A percentile compares a stretch with the other conserved stretches of the same genome.
These are phyloP conservation scores for Malbranchea cinnamomea DNA, from an alignment of 2,329 filamentous ascomycete species.

Conservation along the genomic window DNA sequence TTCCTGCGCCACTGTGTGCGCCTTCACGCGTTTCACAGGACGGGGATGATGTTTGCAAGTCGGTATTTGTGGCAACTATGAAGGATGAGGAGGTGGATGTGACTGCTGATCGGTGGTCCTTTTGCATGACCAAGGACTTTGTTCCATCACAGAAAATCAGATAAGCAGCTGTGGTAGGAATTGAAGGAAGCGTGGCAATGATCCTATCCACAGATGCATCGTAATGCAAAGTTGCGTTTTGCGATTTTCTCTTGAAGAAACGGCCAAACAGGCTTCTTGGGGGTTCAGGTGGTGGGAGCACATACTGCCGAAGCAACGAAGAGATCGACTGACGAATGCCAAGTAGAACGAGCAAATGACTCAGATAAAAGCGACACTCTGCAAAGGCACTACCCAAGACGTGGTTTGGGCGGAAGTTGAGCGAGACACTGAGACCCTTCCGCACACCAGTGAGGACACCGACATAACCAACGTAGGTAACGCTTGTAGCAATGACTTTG, in stretches of 20 bases:
- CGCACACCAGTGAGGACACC: conserved; percentile 36
- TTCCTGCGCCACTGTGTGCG: conserved; percentile 10
- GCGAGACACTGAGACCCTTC: conserved; percentile 31
- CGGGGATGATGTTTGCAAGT: conserved; percentile 18
- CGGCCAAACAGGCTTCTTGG: conserved; percentile 2
- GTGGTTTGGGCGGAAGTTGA: conserved; percentile 32
- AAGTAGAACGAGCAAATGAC: conserved; percentile 37
- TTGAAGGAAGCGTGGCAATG: conserved; percentile 18
- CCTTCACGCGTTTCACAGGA: conserved; percentile 12
- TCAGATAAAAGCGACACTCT: conserved; percentile 10
- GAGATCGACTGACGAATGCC: conserved; percentile 40
- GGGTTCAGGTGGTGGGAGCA: conserved; percentile 19
- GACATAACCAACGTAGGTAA: conserved; percentile 37
- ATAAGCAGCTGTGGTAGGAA: conserved; percentile 40
- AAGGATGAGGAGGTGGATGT: conserved; percentile 35
- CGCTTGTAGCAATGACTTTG: conserved; percentile 29
- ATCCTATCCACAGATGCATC: conserved; percentile 15
- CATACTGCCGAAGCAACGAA: conserved; percentile 32
- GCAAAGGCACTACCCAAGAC: conserved; percentile 10
- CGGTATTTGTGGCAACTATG: conserved; percentile 43
- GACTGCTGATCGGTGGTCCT: conserved; percentile 36
- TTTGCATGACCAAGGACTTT: conserved; percentile 38
- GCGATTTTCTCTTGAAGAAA: neutral
- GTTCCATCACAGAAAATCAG: conserved; percentile 39
- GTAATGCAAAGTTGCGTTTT: neutral